phyloP scores from a whole-genome alignment of 805 yeast genomes.

The Candida ovalis region DNA sequence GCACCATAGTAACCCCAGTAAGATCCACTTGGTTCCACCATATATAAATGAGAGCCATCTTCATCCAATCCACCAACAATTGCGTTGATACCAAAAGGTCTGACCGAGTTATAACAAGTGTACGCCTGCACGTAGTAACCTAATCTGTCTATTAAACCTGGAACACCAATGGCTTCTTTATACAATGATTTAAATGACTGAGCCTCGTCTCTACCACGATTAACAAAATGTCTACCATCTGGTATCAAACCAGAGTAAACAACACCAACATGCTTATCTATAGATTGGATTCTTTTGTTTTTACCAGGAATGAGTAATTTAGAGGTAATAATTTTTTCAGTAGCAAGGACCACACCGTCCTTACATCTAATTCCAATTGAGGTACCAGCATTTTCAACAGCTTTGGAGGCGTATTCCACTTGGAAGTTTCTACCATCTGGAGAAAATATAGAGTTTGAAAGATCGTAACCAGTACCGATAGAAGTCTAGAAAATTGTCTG shows the following conservation, averaged over 20 bases:
- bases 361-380: slow-evolving; percentile 87
- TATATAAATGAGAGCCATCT: slow-evolving; percentile 81
- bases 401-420: slow-evolving; percentile 96
- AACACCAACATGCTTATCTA: slow-evolving; percentile 91
- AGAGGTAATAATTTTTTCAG: slow-evolving; percentile 87
- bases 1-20: slow-evolving; percentile 98
- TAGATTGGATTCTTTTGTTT: slow-evolving; percentile 86
- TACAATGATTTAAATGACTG: slow-evolving; percentile 70
- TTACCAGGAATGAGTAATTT: slow-evolving; percentile 85
- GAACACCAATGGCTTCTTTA: slow-evolving; percentile 72
- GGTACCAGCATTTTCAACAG: slow-evolving; percentile 97
- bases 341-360: slow-evolving; percentile 96
- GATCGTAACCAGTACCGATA: slow-evolving; percentile 98
- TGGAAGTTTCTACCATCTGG: slow-evolving; percentile 95
- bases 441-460: slow-evolving; percentile 92
- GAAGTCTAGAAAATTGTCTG: slow-evolving; percentile 50
- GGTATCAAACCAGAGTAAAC: slow-evolving; percentile 94
- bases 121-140: slow-evolving; percentile 93
- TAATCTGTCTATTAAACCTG: slow-evolving; percentile 79
- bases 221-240: slow-evolving; percentile 92
- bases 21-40: slow-evolving; percentile 96
- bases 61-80: slow-evolving; percentile 93
- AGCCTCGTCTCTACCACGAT: slow-evolving; percentile 91
- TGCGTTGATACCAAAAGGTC: slow-evolving; percentile 94
- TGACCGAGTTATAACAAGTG: slow-evolving; percentile 92